These are phyloP conservation scores for Cercophora newfieldiana DNA, from an alignment of 495 filamentous ascomycete species.

Conservation along the genomic window DNA sequence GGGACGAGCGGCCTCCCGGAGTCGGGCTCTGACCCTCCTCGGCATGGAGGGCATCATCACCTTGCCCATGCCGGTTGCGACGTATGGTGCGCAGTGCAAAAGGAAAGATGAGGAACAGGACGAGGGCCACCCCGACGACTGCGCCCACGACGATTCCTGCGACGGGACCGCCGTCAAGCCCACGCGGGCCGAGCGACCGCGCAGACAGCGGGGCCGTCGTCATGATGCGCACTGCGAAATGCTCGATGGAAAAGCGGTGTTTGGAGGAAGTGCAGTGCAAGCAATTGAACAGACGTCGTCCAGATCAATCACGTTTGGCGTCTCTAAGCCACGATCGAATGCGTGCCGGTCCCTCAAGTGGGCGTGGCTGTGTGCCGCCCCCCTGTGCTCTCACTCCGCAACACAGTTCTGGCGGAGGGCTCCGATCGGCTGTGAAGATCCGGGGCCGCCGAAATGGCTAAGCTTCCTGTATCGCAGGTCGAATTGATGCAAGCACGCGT, in stretches of 20 bases:
- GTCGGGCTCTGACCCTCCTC: conserved; percentile 38
- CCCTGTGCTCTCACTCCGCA: conserved; percentile 1
- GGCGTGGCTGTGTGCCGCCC: conserved; percentile 16
- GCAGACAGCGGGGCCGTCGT: conserved; percentile 12
- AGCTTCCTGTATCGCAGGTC: neutral
- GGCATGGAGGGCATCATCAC: conserved; percentile 25
- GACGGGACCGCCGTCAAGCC: conserved; percentile 34
- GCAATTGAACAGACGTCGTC: conserved; percentile 16
- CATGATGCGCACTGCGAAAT: conserved; percentile 4
- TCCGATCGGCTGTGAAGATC: conserved; percentile 10
- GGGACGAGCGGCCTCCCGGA: conserved; percentile 36
- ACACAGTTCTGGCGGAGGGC: conserved; percentile 6
- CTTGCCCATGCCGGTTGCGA: conserved; percentile 20
- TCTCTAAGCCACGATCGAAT: conserved; percentile 8
- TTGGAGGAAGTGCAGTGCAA: neutral
- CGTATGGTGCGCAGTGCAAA: conserved; percentile 36
- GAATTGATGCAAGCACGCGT: neutral
- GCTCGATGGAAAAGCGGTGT: neutral
- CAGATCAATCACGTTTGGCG: conserved; percentile 1
- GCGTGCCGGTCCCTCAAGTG: neutral
- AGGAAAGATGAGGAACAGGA: conserved; percentile 36
- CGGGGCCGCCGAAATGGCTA: conserved; percentile 16
- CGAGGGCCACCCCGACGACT: conserved; percentile 33
- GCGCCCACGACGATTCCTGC: conserved; percentile 41
- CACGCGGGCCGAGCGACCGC: conserved; percentile 33